Conservation (phyloP, 2,329 filamentous ascomycete genomes). For the Mycocentrospora acerina region DNA sequence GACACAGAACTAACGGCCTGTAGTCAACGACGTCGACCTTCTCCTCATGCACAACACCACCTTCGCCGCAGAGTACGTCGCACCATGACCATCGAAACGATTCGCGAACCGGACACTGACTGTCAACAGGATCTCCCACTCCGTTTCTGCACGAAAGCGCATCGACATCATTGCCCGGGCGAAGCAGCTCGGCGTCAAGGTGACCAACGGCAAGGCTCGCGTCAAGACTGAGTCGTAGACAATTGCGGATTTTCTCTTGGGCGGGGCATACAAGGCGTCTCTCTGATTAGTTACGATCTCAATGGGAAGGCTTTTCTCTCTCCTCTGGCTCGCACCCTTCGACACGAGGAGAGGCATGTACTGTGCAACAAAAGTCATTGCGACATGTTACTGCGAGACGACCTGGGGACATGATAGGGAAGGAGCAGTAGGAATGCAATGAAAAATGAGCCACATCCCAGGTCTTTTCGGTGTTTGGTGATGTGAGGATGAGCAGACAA, state of each 20-base stretch:
- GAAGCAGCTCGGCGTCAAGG: constrained; percentile 98
- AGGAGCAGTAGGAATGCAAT: constrained; percentile 29
- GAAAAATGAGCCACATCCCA: constrained; percentile 26
- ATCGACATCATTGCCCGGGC: constrained; percentile 96
- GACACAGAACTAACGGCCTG: constrained; percentile 19
- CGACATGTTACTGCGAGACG: constrained; percentile 21
- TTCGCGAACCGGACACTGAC: constrained; percentile 8
- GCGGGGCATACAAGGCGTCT: constrained; percentile 42
- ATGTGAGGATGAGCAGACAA: background rate
- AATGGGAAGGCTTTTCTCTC: constrained; percentile 37
- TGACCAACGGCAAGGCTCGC: constrained; percentile 99
- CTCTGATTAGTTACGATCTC: constrained; percentile 41
- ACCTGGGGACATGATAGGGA: constrained; percentile 16
- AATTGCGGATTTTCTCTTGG: constrained; percentile 30
- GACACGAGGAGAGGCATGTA: constrained; percentile 30
- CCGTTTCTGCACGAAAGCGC: constrained; percentile 97
- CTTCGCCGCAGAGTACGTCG: constrained; percentile 91
- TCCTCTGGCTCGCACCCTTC: constrained; percentile 25
- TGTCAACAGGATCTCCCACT: constrained; percentile 80
- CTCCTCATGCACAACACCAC: constrained; percentile 99
- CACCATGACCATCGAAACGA: background rate
- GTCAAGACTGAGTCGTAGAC: constrained; percentile 84
- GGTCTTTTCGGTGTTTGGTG: constrained; percentile 2
- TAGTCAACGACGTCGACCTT: constrained; percentile 84
- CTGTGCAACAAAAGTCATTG: constrained; percentile 31